A percentile compares a stretch with the other conserved stretches of the same genome.
Evolutionary conservation across 75 land plant genomes (phyloP).

Genomic region (Pinus tabuliformis): DNA sequence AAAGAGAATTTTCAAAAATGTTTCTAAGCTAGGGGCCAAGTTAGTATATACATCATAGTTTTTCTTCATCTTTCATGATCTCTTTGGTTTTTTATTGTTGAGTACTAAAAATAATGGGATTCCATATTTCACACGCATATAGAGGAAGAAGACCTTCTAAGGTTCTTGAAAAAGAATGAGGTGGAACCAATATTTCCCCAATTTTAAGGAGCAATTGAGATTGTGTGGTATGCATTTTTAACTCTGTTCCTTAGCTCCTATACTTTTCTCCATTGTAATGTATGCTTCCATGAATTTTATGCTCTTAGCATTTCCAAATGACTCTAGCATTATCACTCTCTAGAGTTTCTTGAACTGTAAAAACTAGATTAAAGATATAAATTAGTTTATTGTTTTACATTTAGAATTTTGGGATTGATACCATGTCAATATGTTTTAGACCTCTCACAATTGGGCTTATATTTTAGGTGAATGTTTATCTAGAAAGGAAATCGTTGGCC

Average conservation of each 20-base stretch:
- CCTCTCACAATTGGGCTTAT: background rate
- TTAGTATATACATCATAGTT: conserved; percentile 28
- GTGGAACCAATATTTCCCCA: conserved; percentile 18
- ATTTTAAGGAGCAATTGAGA: background rate
- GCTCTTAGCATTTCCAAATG: too few species aligned
- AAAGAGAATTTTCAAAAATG: conserved; percentile 29
- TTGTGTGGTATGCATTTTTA: background rate
- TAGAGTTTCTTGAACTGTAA: too few species aligned
- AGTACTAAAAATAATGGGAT: background rate
- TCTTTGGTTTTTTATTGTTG: background rate
- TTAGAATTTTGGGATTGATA: background rate
- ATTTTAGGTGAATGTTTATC: conserved; percentile 76
- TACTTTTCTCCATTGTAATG: too few species aligned
- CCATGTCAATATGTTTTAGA: background rate
- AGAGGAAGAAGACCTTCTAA: conserved; percentile 51
- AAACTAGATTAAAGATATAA: too few species aligned
- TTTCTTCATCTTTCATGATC: background rate
- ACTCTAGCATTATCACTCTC: too few species aligned
- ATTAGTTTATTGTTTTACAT: too few species aligned
- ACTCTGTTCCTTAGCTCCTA: background rate
- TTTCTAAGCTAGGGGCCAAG: conserved; percentile 59
- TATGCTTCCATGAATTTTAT: too few species aligned
- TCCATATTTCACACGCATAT: conserved; percentile 44
- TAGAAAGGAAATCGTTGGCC: conserved; percentile 80
- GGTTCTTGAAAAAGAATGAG: conserved; percentile 17